Base-by-base conservation (phyloP, 768 basidiomycete genomes). In the Russula brevipes region DNA sequence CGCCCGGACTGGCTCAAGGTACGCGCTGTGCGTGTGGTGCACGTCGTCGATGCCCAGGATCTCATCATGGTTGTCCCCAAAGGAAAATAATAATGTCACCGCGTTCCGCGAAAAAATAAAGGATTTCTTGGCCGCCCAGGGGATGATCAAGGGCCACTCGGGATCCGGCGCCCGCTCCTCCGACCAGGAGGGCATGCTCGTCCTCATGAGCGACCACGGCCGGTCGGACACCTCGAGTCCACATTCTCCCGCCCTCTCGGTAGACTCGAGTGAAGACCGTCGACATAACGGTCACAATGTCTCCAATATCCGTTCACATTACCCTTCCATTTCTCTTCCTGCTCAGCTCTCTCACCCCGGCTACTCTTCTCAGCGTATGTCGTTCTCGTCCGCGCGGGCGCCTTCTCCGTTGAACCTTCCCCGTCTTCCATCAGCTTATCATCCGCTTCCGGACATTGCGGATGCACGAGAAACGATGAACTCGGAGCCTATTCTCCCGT, bases 121-220 rank as follows among this genome's bases (percentile, higher is more conserved):
- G 76, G 75, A 76, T 1, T 89, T 89, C 70, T 80, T 92, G 30
- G 88, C 88, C 0, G 82, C 88, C 0, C 88, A 91, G 72, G 90
- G 90, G 53, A 89, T 91, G 88, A 91, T 93, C 74, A 92, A 92
- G 75, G 91, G 91, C 35, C 89, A 91, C 69, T 87, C 90, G 19
- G 87, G 87, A 60, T 76, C 86, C 33, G 85, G 83, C 2, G 79
- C 86, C 19, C 84, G 86, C 49, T 74, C 77, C 24, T 70, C 77
- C 41, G 86, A 86, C 2, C 81, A 81, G 17, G 85, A 79, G 14
- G 81, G 80, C 50, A 78, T 86, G 60, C 78, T 89, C 65, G 73
- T 77, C 69, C 75, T 88, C 70, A 68, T 76, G 65, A 76, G 79
- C 42, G 78, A 77, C 57, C 70, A 59, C 52, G 74, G 76, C 46